Evolutionary conservation across 1,284 basidiomycete genomes (phyloP).

Genomic region (Heterobasidion occidentale): DNA sequence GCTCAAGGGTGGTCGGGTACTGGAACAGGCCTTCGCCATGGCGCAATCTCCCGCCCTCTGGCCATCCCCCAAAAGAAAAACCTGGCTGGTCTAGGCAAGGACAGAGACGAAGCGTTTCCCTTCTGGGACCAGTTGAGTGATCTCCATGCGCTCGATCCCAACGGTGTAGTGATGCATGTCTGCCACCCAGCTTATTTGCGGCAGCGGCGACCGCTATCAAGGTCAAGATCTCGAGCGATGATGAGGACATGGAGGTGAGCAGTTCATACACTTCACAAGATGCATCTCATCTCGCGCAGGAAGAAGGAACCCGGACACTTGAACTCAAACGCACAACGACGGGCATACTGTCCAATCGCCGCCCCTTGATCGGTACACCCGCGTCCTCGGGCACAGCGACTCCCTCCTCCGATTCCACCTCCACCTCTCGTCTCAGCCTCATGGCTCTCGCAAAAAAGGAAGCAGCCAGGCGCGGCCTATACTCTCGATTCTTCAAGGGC

Average conservation of each 20-base stretch:
- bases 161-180: constrained; percentile 1
- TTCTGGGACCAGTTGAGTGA: constrained; percentile 90
- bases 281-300: constrained; percentile 3
- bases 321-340: constrained; percentile 56
- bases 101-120: constrained; percentile 87
- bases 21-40: constrained; percentile 66
- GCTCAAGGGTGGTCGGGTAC: constrained; percentile 85
- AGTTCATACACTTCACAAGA: neutral
- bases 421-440: constrained; percentile 38
- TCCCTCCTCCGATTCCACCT: constrained; percentile 8
- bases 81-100: constrained; percentile 79
- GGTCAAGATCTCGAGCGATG: constrained; percentile 52
- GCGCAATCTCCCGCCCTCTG: constrained; percentile 65
- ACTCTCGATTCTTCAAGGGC: constrained; percentile 77
- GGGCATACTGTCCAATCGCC: constrained; percentile 69
- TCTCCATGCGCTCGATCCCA: neutral
- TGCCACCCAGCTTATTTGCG: constrained; percentile 56
- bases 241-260: constrained; percentile 32
- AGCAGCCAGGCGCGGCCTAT: constrained; percentile 66
- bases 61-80: constrained; percentile 80
- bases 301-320: constrained; percentile 16
- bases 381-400: constrained; percentile 41
- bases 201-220: constrained; percentile 74
- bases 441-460: constrained; percentile 69
- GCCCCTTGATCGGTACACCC: constrained; percentile 45